Conservation (phyloP, 768 basidiomycete species). For the Pleurotus pulmonarius region DNA sequence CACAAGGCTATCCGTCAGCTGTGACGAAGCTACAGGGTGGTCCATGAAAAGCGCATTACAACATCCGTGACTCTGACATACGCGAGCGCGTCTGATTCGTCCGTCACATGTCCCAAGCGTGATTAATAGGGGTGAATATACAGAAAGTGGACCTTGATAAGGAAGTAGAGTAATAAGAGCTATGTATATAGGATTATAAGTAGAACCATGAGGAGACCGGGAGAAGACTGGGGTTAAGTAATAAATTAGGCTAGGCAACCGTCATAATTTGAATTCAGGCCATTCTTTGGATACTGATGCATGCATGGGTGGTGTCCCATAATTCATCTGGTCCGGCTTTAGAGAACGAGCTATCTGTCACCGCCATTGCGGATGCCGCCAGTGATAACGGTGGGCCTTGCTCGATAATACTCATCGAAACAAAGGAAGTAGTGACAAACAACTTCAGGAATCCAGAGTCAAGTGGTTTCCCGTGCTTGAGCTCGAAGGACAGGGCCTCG, state of each 20-base stretch:
- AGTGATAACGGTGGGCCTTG: constrained; percentile 25
- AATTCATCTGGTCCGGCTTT: constrained; percentile 13
- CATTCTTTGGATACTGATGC: constrained; percentile 20
- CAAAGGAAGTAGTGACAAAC: constrained; percentile 50
- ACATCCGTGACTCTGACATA: too few relatives aligned
- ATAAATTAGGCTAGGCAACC: background rate
- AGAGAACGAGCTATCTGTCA: background rate
- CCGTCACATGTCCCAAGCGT: too few relatives aligned
- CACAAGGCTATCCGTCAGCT: constrained; percentile 66
- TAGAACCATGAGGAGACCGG: background rate
- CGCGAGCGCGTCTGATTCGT: too few relatives aligned
- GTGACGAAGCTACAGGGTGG: constrained; percentile 32
- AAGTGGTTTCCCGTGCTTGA: constrained; percentile 29
- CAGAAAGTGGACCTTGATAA: too few relatives aligned
- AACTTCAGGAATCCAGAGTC: constrained; percentile 55
- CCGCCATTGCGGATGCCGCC: background rate
- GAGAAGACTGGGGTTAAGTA: background rate
- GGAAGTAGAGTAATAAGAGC: too few relatives aligned
- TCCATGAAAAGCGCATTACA: too few relatives aligned
- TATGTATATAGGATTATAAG: background rate
- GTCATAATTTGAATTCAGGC: background rate
- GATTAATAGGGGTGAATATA: too few relatives aligned
- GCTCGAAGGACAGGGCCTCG: constrained; percentile 42
- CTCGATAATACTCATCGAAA: constrained; percentile 46
- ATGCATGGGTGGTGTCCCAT: constrained; percentile 27